Conservation (phyloP, 208 protist genomes). For the Trypanosoma grayi region DNA sequence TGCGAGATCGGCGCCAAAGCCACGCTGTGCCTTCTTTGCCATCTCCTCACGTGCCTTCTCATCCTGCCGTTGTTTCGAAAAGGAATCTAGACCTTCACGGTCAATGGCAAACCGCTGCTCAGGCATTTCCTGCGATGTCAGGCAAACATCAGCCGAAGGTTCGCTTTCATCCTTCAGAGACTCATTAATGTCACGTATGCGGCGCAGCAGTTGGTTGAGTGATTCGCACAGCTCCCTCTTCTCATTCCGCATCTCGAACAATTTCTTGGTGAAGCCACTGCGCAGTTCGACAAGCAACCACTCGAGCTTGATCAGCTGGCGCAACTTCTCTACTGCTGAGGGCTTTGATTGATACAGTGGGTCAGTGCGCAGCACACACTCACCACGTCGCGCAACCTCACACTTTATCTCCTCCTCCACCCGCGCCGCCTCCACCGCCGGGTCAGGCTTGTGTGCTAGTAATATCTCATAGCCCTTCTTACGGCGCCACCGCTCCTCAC, state of each 20-base stretch:
- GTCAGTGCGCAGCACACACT: slow-evolving; percentile 94
- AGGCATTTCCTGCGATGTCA: slow-evolving; percentile 59
- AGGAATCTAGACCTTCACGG: slow-evolving; percentile 64
- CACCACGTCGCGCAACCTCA: slow-evolving; percentile 82
- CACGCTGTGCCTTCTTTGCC: slow-evolving; percentile 78
- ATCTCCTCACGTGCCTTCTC: slow-evolving; percentile 53
- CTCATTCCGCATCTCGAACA: slow-evolving; percentile 86
- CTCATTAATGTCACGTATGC: slow-evolving; percentile 81
- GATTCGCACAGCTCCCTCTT: slow-evolving; percentile 74
- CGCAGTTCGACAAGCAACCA: slow-evolving; percentile 77
- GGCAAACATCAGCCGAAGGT: slow-evolving; percentile 18
- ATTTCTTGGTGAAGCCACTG: slow-evolving; percentile 89
- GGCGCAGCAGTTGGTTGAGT: slow-evolving; percentile 58
- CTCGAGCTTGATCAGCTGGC: slow-evolving; percentile 92
- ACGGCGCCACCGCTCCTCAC: slow-evolving; percentile 70
- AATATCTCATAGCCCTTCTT: slow-evolving; percentile 64
- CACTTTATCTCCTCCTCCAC: slow-evolving; percentile 57
- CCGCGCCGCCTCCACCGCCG: slow-evolving; percentile 68
- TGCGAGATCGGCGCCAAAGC: slow-evolving; percentile 87
- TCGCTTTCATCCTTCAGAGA: slow-evolving; percentile 43
- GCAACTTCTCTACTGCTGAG: slow-evolving; percentile 93
- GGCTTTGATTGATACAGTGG: slow-evolving; percentile 84
- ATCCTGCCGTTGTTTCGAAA: slow-evolving; percentile 41
- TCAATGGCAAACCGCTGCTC: slow-evolving; percentile 66
- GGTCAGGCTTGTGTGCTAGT: slow-evolving; percentile 72